Conservation (phyloP, 2,329 filamentous ascomycete species). For the Periconia sp. region DNA sequence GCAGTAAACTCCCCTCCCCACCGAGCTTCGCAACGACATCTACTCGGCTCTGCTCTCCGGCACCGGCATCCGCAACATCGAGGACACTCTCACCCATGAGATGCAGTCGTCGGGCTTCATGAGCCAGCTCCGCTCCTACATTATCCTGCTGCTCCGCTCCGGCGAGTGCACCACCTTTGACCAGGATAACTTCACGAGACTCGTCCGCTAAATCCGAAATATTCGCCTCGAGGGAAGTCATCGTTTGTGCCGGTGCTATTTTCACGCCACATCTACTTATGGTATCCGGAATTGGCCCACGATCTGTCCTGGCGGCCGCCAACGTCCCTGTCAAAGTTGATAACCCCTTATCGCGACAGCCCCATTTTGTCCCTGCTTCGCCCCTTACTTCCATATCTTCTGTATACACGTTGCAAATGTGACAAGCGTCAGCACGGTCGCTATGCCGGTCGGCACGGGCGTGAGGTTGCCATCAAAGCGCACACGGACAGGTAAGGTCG, state of each 20-base stretch:
- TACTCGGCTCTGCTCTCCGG: slow-evolving; percentile 55
- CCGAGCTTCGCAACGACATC: slow-evolving; percentile 48
- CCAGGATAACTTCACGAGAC: too few species aligned
- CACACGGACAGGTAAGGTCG: too few species aligned
- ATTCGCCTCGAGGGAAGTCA: slow-evolving; percentile 63
- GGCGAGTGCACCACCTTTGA: slow-evolving; percentile 64
- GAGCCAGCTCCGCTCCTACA: slow-evolving; percentile 60
- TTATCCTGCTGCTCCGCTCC: slow-evolving; percentile 62
- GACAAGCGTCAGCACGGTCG: too few species aligned
- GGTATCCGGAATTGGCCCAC: slow-evolving; percentile 40
- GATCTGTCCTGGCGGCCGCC: slow-evolving; percentile 33
- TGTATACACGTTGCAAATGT: too few species aligned
- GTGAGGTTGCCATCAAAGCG: too few species aligned
- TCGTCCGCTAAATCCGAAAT: too few species aligned
- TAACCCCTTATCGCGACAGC: too few species aligned
- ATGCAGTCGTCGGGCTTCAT: slow-evolving; percentile 66
- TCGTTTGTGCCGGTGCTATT: slow-evolving; percentile 64
- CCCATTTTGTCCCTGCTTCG: too few species aligned
- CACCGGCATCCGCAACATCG: slow-evolving; percentile 61
- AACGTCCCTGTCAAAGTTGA: slow-evolving; percentile 32
- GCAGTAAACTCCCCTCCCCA: too few species aligned
- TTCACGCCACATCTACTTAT: slow-evolving; percentile 61
- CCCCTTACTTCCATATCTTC: too few species aligned
- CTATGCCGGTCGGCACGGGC: too few species aligned
- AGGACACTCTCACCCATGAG: slow-evolving; percentile 59